Evolutionary conservation across 1,139 yeast genomes (phyloP), one percentile per base, ranked within the genome.

Genomic region (Yarrowia galli): DNA sequence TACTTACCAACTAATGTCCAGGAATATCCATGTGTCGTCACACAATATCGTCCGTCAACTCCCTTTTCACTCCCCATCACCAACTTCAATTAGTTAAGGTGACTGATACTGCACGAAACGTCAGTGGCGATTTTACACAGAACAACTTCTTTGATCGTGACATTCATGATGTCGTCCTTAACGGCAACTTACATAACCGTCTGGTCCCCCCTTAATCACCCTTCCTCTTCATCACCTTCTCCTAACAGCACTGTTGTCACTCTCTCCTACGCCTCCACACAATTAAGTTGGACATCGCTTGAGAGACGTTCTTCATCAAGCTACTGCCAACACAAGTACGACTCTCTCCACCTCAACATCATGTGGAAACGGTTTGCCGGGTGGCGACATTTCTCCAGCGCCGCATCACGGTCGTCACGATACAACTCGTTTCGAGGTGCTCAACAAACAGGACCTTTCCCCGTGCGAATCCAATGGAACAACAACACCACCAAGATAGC

Each of bases 301-400:
- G 18, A 32, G 15, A 35, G 25, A 51, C 36, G 54, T 13, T 28
- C 32, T 28, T 10, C 32, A 28, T 28, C 32, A 28, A 28, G 32
- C 23, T 22, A 6, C 35, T 2, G 10, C n/a, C 13, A 3, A 40
- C 38, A 18, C n/a, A n/a, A n/a, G n/a, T n/a, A n/a, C n/a, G n/a
- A n/a, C n/a, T n/a, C n/a, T 5, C 36, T 10, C 36, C 23, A 8
- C 8, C 54, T 2, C 18, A 16, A 22, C 49, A 58, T n/a, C 28
- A 58, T 58, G 64, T 58, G 49, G 49, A 43, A 28, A 43, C 64
- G 64, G 40, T 28, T 58, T 43, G 20, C 49, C 40, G 64, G 64
- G 32, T 43, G 49, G 64, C 45, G 64, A 28, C 64, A 58, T 4
- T 58, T 58, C 22, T 58, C 64, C 23, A 43, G 42, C 42, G 40